Percentiles rank a stretch among this genome's conserved stretches.
phyloP scores from a whole-genome alignment of 257 asterid species.

The Salvia miltiorrhiza region DNA sequence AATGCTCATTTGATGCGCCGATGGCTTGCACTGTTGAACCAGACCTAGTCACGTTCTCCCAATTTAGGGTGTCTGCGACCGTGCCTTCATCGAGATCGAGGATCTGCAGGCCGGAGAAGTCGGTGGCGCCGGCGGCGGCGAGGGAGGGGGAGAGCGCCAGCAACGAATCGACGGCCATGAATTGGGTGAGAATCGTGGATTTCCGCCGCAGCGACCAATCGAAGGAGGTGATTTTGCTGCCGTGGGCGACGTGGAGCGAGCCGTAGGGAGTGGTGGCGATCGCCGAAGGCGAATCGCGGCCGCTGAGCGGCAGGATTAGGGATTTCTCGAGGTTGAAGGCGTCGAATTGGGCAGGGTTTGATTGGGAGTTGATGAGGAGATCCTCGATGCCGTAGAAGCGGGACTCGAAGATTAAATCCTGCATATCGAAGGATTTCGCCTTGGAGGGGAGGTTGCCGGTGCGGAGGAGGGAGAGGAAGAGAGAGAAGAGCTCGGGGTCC shows the following conservation, averaged over 20 bases:
- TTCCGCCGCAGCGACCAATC: constrained; percentile 87
- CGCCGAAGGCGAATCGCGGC: constrained; percentile 83
- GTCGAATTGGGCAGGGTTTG: constrained; percentile 77
- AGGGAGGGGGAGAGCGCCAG: constrained; percentile 58
- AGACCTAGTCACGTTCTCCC: constrained; percentile 94
- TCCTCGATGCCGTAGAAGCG: constrained; percentile 73
- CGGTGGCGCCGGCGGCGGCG: constrained; percentile 94
- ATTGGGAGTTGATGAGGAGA: constrained; percentile 56
- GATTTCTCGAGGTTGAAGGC: constrained; percentile 81
- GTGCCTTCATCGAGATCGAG: constrained; percentile 63
- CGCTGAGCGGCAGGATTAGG: constrained; percentile 48
- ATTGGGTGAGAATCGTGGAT: constrained; percentile 77
- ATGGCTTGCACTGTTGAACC: constrained; percentile 86
- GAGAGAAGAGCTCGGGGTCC: constrained; percentile 80
- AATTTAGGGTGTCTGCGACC: constrained; percentile 62
- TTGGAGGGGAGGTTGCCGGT: constrained; percentile 88
- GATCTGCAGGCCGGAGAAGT: constrained; percentile 83
- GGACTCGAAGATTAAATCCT: constrained; percentile 82
- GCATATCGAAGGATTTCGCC: constrained; percentile 64
- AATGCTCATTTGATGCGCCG: constrained; percentile 55
- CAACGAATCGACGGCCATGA: constrained; percentile 76
- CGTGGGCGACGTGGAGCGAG: constrained; percentile 87
- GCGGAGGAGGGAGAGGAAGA: constrained; percentile 78
- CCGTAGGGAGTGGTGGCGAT: constrained; percentile 68
- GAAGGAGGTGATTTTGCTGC: constrained; percentile 82